Evolutionary conservation across 495 filamentous ascomycete genomes (phyloP).

Genomic region (Penicillium samsonianum): DNA sequence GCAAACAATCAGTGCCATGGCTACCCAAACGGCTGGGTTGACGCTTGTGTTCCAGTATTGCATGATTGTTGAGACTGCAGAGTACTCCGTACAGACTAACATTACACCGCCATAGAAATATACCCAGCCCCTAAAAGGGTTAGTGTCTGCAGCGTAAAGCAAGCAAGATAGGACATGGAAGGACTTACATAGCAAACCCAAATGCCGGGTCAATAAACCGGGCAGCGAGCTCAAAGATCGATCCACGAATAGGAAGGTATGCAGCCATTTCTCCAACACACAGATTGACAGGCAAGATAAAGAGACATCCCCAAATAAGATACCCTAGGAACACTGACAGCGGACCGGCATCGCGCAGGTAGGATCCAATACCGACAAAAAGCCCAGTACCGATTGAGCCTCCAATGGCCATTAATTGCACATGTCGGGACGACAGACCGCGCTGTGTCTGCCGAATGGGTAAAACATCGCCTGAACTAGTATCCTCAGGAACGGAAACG

Average conservation of each 20-base stretch:
- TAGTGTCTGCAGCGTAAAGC: constrained; percentile 17
- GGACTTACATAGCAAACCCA: constrained; percentile 63
- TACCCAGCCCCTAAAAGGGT: constrained; percentile 37
- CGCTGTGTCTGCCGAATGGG: constrained; percentile 47
- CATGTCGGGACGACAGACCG: constrained; percentile 62
- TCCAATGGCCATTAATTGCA: constrained; percentile 71
- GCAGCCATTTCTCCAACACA: constrained; percentile 65
- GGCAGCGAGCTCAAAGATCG: constrained; percentile 70
- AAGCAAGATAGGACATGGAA: neutral
- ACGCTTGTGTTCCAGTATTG: constrained; percentile 62
- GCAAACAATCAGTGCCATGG: constrained; percentile 68
- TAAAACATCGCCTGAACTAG: constrained; percentile 20
- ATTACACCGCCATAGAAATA: constrained; percentile 41
- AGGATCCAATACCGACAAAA: constrained; percentile 71
- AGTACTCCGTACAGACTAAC: constrained; percentile 66
- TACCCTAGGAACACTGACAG: constrained; percentile 68
- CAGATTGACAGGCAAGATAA: constrained; percentile 40
- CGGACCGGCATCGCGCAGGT: constrained; percentile 66
- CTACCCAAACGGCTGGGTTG: constrained; percentile 65
- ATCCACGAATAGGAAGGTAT: constrained; percentile 70
- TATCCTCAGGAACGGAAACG: constrained; percentile 21
- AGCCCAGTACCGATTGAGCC: constrained; percentile 77
- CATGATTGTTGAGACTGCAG: constrained; percentile 67
- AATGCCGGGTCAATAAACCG: constrained; percentile 69
- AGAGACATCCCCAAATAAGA: constrained; percentile 38